Evolutionary conservation across 768 basidiomycete genomes (phyloP).

Genomic region (Termitomyces sp.): DNA sequence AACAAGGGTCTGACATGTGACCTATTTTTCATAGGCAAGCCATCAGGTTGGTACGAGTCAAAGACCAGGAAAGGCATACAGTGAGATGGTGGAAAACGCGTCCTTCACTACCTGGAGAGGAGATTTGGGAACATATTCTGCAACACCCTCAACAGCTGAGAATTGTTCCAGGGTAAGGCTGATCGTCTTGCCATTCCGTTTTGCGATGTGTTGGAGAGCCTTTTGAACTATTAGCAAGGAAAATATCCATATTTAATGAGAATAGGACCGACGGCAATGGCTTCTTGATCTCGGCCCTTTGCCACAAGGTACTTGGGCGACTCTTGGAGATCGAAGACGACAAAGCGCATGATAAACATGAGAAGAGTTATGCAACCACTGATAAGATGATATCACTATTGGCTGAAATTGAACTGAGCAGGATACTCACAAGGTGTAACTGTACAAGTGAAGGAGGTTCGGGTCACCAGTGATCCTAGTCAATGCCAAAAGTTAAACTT

Average conservation of each 20-base stretch:
- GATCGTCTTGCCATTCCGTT: constrained; percentile 38
- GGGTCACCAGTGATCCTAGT: neutral
- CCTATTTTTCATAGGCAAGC: constrained; percentile 15
- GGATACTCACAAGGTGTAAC: constrained; percentile 33
- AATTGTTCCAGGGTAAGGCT: constrained; percentile 42
- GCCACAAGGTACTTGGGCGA: constrained; percentile 57
- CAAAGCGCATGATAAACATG: constrained; percentile 49
- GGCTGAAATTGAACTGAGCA: neutral
- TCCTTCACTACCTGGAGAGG: constrained; percentile 24
- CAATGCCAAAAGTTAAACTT: constrained; percentile 10
- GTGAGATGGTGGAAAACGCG: constrained; percentile 32
- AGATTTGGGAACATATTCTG: constrained; percentile 13
- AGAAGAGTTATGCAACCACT: constrained; percentile 45
- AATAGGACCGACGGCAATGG: constrained; percentile 32
- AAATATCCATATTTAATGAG: neutral
- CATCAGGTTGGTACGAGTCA: neutral
- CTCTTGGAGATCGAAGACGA: constrained; percentile 55
- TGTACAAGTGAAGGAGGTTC: constrained; percentile 5
- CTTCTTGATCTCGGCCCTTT: constrained; percentile 52
- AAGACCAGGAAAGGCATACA: constrained; percentile 23
- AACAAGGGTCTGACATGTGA: constrained; percentile 49
- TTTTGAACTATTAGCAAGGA: constrained; percentile 11
- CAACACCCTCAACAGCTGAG: constrained; percentile 19
- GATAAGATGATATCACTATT: neutral
- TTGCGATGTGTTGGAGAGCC: constrained; percentile 45